These are phyloP conservation scores for Barbarea vulgaris DNA, from an alignment of 345 rosid species.

Conservation along the genomic window DNA sequence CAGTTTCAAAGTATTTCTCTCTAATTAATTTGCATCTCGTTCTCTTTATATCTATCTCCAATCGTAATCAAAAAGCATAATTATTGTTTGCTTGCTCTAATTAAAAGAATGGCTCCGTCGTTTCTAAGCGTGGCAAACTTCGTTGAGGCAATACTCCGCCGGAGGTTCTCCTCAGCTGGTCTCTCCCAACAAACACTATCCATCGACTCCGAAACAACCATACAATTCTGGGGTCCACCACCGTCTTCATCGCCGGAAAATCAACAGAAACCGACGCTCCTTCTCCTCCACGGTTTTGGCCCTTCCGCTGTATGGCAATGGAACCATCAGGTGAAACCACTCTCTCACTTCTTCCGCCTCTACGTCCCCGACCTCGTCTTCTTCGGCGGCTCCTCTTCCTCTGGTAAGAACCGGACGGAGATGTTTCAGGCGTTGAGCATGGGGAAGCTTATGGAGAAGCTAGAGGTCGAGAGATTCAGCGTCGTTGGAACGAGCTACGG, in stretches of 20 bases:
- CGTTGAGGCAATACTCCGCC: constrained; percentile 57
- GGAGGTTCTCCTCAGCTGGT: constrained; percentile 63
- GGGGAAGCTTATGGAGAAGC: constrained; percentile 55
- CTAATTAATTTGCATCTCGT: too few species aligned
- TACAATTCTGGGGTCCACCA: constrained; percentile 76
- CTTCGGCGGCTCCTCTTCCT: constrained; percentile 60
- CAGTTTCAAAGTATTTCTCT: too few species aligned
- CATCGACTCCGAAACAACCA: constrained; percentile 57
- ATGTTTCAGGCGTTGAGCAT: constrained; percentile 60
- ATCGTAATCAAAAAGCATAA: background rate
- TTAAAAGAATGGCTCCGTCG: constrained; percentile 48
- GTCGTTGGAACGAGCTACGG: constrained; percentile 88
- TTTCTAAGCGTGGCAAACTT: constrained; percentile 60
- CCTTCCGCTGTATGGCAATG: constrained; percentile 80
- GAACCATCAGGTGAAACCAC: constrained; percentile 65
- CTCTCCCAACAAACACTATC: constrained; percentile 50
- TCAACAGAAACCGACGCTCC: constrained; percentile 47
- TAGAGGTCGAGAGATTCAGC: constrained; percentile 52
- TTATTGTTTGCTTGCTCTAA: background rate
- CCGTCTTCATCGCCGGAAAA: background rate
- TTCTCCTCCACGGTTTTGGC: constrained; percentile 89
- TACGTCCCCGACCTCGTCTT: constrained; percentile 84
- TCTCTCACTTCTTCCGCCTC: constrained; percentile 47
- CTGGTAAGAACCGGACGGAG: constrained; percentile 56
- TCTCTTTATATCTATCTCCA: background rate